phyloP scores from a whole-genome alignment of 2,329 filamentous ascomycete genomes.

The Elsinoe necatrix region DNA sequence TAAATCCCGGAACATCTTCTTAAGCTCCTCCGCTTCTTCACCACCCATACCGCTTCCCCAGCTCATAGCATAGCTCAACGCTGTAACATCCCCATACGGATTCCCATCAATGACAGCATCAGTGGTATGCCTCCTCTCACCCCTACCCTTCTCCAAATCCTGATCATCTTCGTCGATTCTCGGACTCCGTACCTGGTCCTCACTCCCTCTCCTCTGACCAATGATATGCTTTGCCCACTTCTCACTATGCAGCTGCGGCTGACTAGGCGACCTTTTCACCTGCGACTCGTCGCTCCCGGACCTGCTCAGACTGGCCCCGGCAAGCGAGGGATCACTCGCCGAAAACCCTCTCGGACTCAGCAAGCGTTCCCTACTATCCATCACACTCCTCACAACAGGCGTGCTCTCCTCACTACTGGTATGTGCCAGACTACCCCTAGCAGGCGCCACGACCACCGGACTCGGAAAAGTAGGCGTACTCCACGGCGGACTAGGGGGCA shows the following conservation, averaged over 20 bases:
- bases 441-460: neutral
- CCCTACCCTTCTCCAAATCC: neutral
- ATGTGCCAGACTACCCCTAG: neutral
- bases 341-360: neutral
- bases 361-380: neutral
- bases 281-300: neutral
- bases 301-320: neutral
- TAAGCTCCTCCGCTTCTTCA: conserved; percentile 1
- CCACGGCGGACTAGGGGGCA: neutral
- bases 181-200: neutral
- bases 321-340: neutral
- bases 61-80: conserved; percentile 9
- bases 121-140: conserved; percentile 4
- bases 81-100: neutral
- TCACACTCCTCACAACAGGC: neutral
- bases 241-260: neutral
- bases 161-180: neutral
- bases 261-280: neutral
- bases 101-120: conserved; percentile 4
- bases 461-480: neutral
- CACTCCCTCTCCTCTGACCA: neutral
- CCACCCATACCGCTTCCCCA: neutral
- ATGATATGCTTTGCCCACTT: conserved; percentile 1
- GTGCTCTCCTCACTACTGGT: neutral
- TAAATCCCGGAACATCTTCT: neutral